Evolutionary conservation across 202 grass and related monocot genomes (phyloP), one percentile per base, ranked within the genome.

Genomic region (Dendrocalamus latiflorus): DNA sequence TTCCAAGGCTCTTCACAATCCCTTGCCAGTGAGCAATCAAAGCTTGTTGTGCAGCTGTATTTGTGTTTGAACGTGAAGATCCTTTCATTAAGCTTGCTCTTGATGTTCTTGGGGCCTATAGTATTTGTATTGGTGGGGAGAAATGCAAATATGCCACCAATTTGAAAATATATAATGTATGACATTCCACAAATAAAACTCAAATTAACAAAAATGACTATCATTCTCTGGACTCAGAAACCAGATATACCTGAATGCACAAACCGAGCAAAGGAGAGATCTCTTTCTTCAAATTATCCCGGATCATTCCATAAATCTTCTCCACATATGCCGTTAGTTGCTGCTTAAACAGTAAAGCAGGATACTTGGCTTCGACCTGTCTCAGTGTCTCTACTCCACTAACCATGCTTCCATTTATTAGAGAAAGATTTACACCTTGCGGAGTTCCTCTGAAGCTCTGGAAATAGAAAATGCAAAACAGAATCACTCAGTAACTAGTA

Each of bases 251-350:
- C 91, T 99, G 96, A 92, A 99, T 95, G 88, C 96, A 99, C 28
- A 91, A 85, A 79, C 90, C 93, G 36, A 99, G 89, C 81, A 95
- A 91, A 60, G 96, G 96, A 86, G 91, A 92, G 24, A 99, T 99
- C 86, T 99, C 96, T 91, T 99, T 99, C 89, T 99, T 99, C 83
- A 95, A 90, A 79, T 99, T 99, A 87, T 99, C 96, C n/a, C 96
- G 87, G 67, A 99, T 95, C 96, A 99, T 99, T 84, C 96, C 96
- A 81, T 99, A 99, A 87, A 99, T 95, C 84, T 99, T 99, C 78
- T 99, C 96, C 26, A 99, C 96, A 61, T 99, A 99, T 79, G 93
- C 93, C 8, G 93, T 99, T 77, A 99, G 91, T 72, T 95, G 93
- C 45, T 99, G 96, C 50, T 99, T 99, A 86, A 99, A 95, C 28